These are phyloP conservation scores for Diaporthe citriasiana DNA, from an alignment of 2,329 filamentous ascomycete species.

Conservation along the genomic window DNA sequence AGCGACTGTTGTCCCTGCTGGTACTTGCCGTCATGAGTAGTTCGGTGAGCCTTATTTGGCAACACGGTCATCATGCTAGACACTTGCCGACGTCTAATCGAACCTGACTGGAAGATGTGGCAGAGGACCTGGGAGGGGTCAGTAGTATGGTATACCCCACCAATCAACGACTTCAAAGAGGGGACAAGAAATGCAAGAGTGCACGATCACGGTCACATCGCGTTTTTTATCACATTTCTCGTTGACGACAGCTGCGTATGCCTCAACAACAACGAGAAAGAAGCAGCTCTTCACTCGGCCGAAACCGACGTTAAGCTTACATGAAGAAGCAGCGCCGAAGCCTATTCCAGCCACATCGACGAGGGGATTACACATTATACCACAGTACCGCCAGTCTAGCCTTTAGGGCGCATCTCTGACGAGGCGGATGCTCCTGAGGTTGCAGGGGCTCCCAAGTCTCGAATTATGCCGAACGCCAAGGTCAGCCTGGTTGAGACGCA, in stretches of 20 bases:
- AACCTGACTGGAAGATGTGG: background rate
- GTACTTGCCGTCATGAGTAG: background rate
- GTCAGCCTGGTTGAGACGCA: constrained; percentile 11
- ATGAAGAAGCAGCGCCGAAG: background rate
- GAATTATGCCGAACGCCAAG: constrained; percentile 18
- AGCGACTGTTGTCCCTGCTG: background rate
- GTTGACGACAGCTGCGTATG: background rate
- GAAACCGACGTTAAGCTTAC: constrained; percentile 1
- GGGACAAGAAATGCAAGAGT: background rate
- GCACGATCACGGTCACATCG: constrained; percentile 12
- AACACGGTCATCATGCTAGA: background rate
- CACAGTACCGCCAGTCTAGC: background rate
- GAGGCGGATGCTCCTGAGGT: background rate
- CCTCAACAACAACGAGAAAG: background rate
- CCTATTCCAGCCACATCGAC: background rate
- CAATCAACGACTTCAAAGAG: background rate
- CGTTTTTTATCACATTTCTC: background rate
- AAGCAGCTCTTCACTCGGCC: background rate
- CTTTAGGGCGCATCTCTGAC: no score
- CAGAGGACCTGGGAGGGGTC: background rate
- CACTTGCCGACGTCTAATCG: background rate
- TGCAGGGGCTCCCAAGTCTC: constrained; percentile 21
- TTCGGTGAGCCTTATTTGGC: constrained; percentile 2
- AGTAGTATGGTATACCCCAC: background rate
- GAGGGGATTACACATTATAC: background rate